Conservation (phyloP, 2,329 filamentous ascomycete species). For the Scedosporium minutisporum region DNA sequence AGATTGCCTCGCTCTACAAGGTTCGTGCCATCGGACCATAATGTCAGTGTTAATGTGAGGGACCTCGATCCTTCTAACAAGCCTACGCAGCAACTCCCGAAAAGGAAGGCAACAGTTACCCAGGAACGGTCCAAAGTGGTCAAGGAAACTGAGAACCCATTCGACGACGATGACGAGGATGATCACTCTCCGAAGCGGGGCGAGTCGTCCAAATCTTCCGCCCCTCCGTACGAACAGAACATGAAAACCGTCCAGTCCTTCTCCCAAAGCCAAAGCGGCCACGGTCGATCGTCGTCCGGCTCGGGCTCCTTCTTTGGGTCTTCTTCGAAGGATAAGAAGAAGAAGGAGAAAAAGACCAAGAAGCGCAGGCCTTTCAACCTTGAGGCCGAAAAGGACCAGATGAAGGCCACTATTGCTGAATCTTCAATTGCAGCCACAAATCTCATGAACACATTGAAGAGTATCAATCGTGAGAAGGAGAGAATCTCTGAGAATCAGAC, state of each 20-base stretch:
- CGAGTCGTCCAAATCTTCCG: slow-evolving; percentile 15
- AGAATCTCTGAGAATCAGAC: slow-evolving; percentile 76
- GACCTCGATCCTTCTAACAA: background rate
- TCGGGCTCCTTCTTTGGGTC: slow-evolving; percentile 29
- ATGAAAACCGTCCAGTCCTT: slow-evolving; percentile 10
- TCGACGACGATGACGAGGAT: slow-evolving; percentile 56
- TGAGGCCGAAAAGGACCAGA: slow-evolving; percentile 75
- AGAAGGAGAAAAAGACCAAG: slow-evolving; percentile 42
- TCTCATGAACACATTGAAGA: slow-evolving; percentile 74
- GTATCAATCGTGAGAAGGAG: slow-evolving; percentile 81
- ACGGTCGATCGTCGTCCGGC: slow-evolving; percentile 28
- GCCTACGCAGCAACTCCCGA: slow-evolving; percentile 44
- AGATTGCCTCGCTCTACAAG: slow-evolving; percentile 69
- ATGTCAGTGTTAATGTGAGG: too few species aligned
- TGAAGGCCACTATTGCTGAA: slow-evolving; percentile 82
- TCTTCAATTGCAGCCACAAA: slow-evolving; percentile 87
- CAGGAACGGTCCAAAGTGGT: slow-evolving; percentile 77
- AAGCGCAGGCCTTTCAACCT: slow-evolving; percentile 66
- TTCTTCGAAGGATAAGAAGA: slow-evolving; percentile 37
- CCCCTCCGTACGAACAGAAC: slow-evolving; percentile 8
- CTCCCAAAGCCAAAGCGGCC: slow-evolving; percentile 7
- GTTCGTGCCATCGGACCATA: slow-evolving; percentile 21
- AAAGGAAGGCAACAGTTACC: slow-evolving; percentile 60
- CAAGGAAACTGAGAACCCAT: slow-evolving; percentile 67
- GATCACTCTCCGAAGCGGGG: slow-evolving; percentile 24